These are phyloP conservation scores for Hanseniaspora guilliermondii DNA, from an alignment of 805 yeast genomes.

Conservation along the genomic window DNA sequence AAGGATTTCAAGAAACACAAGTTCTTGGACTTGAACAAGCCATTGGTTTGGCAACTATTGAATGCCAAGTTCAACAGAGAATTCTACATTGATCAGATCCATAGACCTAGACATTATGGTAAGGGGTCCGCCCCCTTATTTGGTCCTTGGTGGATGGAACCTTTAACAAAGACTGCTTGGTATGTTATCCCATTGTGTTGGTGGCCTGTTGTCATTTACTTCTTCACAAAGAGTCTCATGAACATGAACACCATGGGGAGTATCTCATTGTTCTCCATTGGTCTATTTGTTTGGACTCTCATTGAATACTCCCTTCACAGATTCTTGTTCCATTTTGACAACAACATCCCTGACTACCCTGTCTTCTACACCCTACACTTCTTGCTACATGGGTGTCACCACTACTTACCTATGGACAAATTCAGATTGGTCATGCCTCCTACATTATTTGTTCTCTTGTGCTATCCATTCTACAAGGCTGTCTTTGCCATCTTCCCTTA, in stretches of 20 bases:
- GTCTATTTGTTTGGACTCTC: constrained; percentile 87
- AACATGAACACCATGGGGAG: constrained; percentile 37
- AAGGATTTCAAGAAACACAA: constrained; percentile 65
- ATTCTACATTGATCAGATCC: constrained; percentile 89
- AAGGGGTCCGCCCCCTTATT: constrained; percentile 92
- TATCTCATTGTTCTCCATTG: constrained; percentile 52
- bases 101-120: constrained; percentile 96
- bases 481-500: constrained; percentile 70
- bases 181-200: constrained; percentile 78
- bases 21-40: constrained; percentile 74
- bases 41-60: constrained; percentile 70
- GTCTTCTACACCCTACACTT: constrained; percentile 72
- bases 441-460: constrained; percentile 56
- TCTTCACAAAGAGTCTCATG: constrained; percentile 47
- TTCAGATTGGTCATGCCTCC: constrained; percentile 95
- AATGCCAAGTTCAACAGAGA: constrained; percentile 67
- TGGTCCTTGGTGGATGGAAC: constrained; percentile 81
- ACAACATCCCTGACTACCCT: constrained; percentile 69
- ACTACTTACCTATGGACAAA: constrained; percentile 93
- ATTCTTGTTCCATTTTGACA: constrained; percentile 84
- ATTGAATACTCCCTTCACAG: constrained; percentile 83
- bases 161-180: constrained; percentile 86
- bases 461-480: constrained; percentile 67
- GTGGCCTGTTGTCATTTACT: constrained; percentile 66
- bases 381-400: constrained; percentile 90